A percentile compares a stretch with the other conserved stretches of the same genome.
phyloP scores from a whole-genome alignment of 2,329 filamentous ascomycete species.

The Aphanocladium album region DNA sequence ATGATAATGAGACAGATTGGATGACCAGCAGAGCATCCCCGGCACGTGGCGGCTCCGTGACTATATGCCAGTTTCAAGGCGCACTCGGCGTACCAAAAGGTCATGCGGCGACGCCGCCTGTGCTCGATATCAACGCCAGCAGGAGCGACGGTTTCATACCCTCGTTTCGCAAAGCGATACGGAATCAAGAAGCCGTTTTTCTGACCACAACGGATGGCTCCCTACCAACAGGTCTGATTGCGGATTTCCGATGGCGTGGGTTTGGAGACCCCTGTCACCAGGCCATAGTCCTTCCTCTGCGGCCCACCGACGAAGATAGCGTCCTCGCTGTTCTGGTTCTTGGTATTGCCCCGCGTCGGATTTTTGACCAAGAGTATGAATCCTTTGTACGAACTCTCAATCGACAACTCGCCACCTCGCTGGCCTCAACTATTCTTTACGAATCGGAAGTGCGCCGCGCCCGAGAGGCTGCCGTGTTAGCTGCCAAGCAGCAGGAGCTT shows the following conservation, averaged over 20 bases:
- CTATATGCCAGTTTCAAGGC: constrained; percentile 30
- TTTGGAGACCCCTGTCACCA: constrained; percentile 61
- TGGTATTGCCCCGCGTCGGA: constrained; percentile 64
- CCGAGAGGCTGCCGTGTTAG: constrained; percentile 29
- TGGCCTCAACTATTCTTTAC: constrained; percentile 60
- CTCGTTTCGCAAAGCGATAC: constrained; percentile 33
- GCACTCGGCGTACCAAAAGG: constrained; percentile 30
- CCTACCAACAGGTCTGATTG: constrained; percentile 52
- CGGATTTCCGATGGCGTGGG: constrained; percentile 56
- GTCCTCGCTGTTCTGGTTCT: constrained; percentile 65
- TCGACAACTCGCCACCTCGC: constrained; percentile 52
- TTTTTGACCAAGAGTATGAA: constrained; percentile 68
- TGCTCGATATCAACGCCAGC: constrained; percentile 31
- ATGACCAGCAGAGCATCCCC: background rate
- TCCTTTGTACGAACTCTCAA: constrained; percentile 46
- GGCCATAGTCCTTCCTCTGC: constrained; percentile 65
- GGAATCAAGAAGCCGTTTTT: constrained; percentile 31
- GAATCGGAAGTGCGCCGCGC: constrained; percentile 58
- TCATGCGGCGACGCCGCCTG: constrained; percentile 27
- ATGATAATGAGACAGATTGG: background rate
- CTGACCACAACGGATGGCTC: constrained; percentile 44
- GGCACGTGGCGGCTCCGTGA: background rate
- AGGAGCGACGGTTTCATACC: constrained; percentile 31
- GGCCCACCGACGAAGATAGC: constrained; percentile 59
- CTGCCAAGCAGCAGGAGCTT: constrained; percentile 28